Conservation (phyloP, 441 rosid genomes). For the Rhodomyrtus psidioides region DNA sequence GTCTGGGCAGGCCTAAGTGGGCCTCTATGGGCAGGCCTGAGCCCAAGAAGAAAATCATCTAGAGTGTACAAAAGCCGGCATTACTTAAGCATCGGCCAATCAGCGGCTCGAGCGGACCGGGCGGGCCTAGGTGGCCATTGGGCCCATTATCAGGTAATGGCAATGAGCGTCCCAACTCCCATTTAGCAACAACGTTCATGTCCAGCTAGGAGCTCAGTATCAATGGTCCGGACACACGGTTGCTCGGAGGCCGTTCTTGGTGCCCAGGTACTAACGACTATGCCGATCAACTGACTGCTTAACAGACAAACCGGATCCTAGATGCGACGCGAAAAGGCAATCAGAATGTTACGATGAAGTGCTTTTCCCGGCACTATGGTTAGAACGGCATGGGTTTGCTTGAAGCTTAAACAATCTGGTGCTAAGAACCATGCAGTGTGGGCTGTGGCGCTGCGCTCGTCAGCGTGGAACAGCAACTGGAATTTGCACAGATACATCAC, state of each 20-base stretch:
- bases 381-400: neutral
- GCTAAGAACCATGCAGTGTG: too few species aligned
- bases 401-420: too few species aligned
- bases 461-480: neutral
- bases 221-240: neutral
- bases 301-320: neutral
- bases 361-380: neutral
- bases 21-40: neutral
- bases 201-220: neutral
- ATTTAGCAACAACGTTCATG: neutral
- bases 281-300: neutral
- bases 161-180: neutral
- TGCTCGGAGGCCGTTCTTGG: neutral
- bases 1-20: neutral
- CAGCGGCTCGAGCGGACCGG: neutral
- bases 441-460: neutral
- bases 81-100: neutral
- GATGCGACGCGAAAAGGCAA: neutral
- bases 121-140: neutral
- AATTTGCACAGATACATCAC: neutral
- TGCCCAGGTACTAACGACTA: neutral
- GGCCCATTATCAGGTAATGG: neutral
- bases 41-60: neutral
- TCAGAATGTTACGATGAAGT: neutral
- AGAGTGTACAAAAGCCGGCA: too few species aligned